Percentiles rank a stretch among this genome's conserved stretches.
phyloP scores from a whole-genome alignment of 2,329 filamentous ascomycete species.

The Furcasterigmium sp. region DNA sequence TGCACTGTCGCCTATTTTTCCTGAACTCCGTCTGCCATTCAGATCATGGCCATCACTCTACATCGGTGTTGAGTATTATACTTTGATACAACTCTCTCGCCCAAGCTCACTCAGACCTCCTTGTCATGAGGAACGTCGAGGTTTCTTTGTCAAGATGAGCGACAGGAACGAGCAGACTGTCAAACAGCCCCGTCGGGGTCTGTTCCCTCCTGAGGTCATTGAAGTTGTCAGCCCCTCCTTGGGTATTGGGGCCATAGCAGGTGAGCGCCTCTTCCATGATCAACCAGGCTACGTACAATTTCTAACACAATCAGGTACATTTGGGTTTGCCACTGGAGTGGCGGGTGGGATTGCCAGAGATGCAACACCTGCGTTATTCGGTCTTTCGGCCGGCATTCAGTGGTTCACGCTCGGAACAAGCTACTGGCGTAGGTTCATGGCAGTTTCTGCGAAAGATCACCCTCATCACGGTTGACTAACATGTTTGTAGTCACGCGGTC shows the following conservation, averaged over 20 bases:
- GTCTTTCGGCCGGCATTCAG: constrained; percentile 67
- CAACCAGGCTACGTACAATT: neutral
- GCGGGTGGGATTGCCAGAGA: constrained; percentile 68
- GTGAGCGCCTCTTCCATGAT: constrained; percentile 29
- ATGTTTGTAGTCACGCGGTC: constrained; percentile 48
- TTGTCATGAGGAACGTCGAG: no score
- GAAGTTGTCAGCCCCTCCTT: constrained; percentile 46
- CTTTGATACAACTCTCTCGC: no score
- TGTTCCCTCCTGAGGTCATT: constrained; percentile 36
- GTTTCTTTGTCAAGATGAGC: constrained; percentile 7
- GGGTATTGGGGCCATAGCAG: constrained; percentile 54
- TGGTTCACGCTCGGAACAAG: constrained; percentile 74
- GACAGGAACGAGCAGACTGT: neutral
- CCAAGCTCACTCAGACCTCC: no score
- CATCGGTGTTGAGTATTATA: no score
- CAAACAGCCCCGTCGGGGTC: constrained; percentile 17
- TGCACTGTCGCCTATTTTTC: constrained; percentile 5
- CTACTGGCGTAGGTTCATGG: constrained; percentile 60
- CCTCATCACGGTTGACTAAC: no score
- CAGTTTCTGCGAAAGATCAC: neutral
- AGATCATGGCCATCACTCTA: no score
- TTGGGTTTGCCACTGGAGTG: constrained; percentile 59
- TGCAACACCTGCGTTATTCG: constrained; percentile 63
- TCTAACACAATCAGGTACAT: neutral
- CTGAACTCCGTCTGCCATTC: no score